Conservation (phyloP, 345 rosid genomes). For the Eucalyptus brandiana region DNA sequence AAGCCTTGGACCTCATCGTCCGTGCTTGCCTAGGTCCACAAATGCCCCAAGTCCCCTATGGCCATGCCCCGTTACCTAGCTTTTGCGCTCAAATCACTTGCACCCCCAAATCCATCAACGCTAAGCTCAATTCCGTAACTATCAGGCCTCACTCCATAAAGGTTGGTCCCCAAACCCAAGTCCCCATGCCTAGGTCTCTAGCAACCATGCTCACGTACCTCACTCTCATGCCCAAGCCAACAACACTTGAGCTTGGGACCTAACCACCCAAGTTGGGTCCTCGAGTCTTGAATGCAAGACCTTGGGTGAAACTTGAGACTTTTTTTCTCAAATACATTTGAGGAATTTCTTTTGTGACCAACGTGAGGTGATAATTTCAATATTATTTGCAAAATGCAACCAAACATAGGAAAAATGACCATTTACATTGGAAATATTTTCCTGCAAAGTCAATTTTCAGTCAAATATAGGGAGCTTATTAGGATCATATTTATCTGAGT, state of each 20-base stretch:
- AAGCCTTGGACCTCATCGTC: fast-evolving
- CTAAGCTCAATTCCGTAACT: not conserved
- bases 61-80: not conserved
- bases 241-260: not conserved
- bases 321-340: not conserved
- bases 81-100: not conserved
- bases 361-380: fast-evolving
- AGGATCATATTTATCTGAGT: not conserved
- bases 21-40: no score
- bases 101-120: fast-evolving
- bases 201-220: fast-evolving
- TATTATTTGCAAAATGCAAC: not conserved
- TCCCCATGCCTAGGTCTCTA: no score
- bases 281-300: not conserved
- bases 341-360: not conserved
- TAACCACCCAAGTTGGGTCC: no score
- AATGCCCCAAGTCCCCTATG: not conserved
- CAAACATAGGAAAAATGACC: not conserved
- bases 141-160: fast-evolving
- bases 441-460: fast-evolving
- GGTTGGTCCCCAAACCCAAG: fast-evolving
- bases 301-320: not conserved
- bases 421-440: not conserved
- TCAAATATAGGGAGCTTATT: not conserved
- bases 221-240: not conserved